phyloP scores from a whole-genome alignment of 2,329 filamentous ascomycete genomes.

The Cladophialophora psammophila region DNA sequence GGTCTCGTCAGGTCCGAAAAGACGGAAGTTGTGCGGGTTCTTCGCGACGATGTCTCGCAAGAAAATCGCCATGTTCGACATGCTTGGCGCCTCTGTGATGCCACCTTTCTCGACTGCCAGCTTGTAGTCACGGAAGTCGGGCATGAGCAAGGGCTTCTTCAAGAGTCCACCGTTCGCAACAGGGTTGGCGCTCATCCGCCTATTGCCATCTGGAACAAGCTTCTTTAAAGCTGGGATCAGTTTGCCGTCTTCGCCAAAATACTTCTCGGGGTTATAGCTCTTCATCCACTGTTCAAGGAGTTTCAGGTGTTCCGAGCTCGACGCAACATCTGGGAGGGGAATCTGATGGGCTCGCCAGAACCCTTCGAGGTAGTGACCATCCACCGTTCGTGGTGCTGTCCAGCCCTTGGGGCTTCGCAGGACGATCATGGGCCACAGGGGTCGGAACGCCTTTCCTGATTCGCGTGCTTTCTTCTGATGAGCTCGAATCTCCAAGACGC shows the following conservation, averaged over 20 bases:
- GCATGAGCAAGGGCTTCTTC: conserved; percentile 71
- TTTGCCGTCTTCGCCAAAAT: conserved; percentile 71
- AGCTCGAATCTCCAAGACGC: conserved; percentile 71
- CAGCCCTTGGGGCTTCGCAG: conserved; percentile 81
- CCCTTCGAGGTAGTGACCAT: conserved; percentile 74
- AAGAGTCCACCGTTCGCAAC: conserved; percentile 75
- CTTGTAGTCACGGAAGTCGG: conserved; percentile 73
- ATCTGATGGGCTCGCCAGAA: conserved; percentile 83
- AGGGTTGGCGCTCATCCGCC: conserved; percentile 79
- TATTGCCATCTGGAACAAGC: conserved; percentile 69
- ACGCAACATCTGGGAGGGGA: conserved; percentile 73
- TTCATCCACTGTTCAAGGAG: conserved; percentile 79
- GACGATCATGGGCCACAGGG: conserved; percentile 80
- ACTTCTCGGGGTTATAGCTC: conserved; percentile 74
- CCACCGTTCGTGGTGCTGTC: conserved; percentile 76
- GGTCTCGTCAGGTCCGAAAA: conserved; percentile 82
- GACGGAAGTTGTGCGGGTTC: conserved; percentile 73
- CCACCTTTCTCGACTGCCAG: conserved; percentile 69
- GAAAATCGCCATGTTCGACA: conserved; percentile 73
- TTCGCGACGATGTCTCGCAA: conserved; percentile 70
- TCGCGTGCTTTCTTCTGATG: conserved; percentile 76
- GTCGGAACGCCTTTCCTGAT: conserved; percentile 72
- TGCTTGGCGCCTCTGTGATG: conserved; percentile 65
- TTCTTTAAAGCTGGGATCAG: conserved; percentile 68
- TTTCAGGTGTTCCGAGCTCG: conserved; percentile 71